Evolutionary conservation across 495 filamentous ascomycete species (phyloP).

Genomic region (Penicillium pulvis): DNA sequence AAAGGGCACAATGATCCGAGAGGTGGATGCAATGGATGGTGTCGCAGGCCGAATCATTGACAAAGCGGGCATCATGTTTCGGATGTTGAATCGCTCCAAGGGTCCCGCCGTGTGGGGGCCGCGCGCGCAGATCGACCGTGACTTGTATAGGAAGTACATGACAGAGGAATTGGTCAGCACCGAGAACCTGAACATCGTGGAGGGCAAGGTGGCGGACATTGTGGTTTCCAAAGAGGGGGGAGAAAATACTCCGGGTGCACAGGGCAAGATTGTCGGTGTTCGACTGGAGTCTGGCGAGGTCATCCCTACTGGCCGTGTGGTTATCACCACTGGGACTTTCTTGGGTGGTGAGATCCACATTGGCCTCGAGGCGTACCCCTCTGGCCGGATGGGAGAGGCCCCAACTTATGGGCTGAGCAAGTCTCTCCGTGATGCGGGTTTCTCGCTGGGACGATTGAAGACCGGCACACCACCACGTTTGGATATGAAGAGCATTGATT

Average conservation of each 20-base stretch:
- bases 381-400: slow-evolving; percentile 91
- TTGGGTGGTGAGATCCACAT: slow-evolving; percentile 97
- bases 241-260: slow-evolving; percentile 50
- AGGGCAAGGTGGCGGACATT: slow-evolving; percentile 91
- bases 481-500: slow-evolving; percentile 82
- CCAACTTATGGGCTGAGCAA: slow-evolving; percentile 94
- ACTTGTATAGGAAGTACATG: slow-evolving; percentile 90
- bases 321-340: slow-evolving; percentile 97
- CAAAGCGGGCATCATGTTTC: slow-evolving; percentile 91
- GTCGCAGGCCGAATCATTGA: slow-evolving; percentile 88
- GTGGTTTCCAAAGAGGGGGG: slow-evolving; percentile 59
- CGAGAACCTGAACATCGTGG: slow-evolving; percentile 73
- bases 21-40: slow-evolving; percentile 94
- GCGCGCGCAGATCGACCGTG: slow-evolving; percentile 92
- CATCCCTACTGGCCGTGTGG: slow-evolving; percentile 74
- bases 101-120: slow-evolving; percentile 97
- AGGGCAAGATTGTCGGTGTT: slow-evolving; percentile 81
- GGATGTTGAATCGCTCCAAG: slow-evolving; percentile 82
- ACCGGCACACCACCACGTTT: slow-evolving; percentile 93
- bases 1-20: slow-evolving; percentile 95
- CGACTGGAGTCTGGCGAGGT: slow-evolving; percentile 87
- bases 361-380: slow-evolving; percentile 78
- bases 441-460: slow-evolving; percentile 88
- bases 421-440: slow-evolving; percentile 85
- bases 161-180: slow-evolving; percentile 79